Conservation (phyloP, 768 basidiomycete genomes). For the Mycena sanguinolenta region DNA sequence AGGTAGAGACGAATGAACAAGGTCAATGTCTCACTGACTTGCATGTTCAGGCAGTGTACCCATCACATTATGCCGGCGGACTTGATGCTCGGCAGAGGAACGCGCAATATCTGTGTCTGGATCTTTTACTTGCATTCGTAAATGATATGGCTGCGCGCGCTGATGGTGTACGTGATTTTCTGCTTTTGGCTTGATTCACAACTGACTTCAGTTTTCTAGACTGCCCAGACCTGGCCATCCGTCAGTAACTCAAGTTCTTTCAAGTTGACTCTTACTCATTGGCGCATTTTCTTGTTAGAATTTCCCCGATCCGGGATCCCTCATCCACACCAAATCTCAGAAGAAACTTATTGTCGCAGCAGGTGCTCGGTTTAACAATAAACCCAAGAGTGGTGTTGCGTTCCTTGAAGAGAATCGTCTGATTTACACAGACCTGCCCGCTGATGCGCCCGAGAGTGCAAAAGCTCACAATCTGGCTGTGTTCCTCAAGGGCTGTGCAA, state of each 20-base stretch:
- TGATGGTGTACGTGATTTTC: constrained; percentile 53
- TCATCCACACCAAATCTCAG: constrained; percentile 80
- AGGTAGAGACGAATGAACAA: constrained; percentile 61
- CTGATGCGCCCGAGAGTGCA: constrained; percentile 57
- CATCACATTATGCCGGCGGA: constrained; percentile 69
- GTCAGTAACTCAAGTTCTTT: constrained; percentile 54
- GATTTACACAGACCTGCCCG: constrained; percentile 77
- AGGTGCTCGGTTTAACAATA: constrained; percentile 89
- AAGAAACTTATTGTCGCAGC: constrained; percentile 91
- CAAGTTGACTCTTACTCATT: constrained; percentile 4
- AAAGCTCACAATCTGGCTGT: constrained; percentile 79
- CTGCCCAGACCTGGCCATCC: constrained; percentile 70
- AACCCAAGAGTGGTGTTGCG: constrained; percentile 91
- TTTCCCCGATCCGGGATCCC: constrained; percentile 67
- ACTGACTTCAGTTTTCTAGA: constrained; percentile 45
- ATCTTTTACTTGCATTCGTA: constrained; percentile 88
- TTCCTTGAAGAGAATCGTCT: constrained; percentile 95
- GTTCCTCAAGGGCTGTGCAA: constrained; percentile 87
- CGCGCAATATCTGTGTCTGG: constrained; percentile 89
- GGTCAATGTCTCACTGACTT: constrained; percentile 4
- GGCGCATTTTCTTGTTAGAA: constrained; percentile 54
- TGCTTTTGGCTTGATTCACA: constrained; percentile 3
- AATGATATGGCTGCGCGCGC: constrained; percentile 86
- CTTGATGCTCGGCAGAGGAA: constrained; percentile 78
- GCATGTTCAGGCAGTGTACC: constrained; percentile 80